A percentile compares a stretch with the other conserved stretches of the same genome.
Conservation (phyloP, 805 yeast genomes). For the Kodamaea neixiangensis region DNA sequence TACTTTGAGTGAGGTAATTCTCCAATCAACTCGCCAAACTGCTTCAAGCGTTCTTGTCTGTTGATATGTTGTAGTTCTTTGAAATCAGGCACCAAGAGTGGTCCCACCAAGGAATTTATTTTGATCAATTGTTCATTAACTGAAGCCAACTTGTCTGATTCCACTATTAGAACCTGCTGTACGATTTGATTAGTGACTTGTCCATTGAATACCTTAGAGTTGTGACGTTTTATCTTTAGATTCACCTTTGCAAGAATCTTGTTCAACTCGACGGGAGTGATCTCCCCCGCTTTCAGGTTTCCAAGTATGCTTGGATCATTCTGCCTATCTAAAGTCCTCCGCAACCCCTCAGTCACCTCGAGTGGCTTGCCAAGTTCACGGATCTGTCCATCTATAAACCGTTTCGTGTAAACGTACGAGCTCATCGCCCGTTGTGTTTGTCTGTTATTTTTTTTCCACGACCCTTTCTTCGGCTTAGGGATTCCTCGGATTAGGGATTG, state of each 20-base stretch:
- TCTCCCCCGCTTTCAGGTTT: slow-evolving; percentile 9
- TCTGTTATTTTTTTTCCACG: not conserved
- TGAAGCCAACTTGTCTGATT: slow-evolving; percentile 26
- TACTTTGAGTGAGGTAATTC: slow-evolving; percentile 39
- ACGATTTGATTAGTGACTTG: slow-evolving; percentile 39
- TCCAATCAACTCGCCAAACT: slow-evolving; percentile 25
- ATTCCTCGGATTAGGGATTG: no score
- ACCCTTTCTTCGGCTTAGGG: no score
- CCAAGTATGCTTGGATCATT: slow-evolving; percentile 12
- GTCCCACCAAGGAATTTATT: slow-evolving; percentile 23
- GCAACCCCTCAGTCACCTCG: slow-evolving; percentile 19
- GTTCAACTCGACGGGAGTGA: slow-evolving; percentile 8
- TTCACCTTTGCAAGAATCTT: slow-evolving; percentile 26
- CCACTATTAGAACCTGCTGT: slow-evolving; percentile 37
- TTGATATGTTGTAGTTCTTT: slow-evolving; percentile 14
- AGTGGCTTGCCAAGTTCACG: slow-evolving; percentile 31
- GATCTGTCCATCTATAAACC: slow-evolving; percentile 35
- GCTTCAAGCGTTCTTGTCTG: slow-evolving; percentile 16
- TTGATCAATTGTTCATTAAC: slow-evolving; percentile 30
- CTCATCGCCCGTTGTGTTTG: not conserved
- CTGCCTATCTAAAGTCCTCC: slow-evolving; percentile 1
- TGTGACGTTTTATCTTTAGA: slow-evolving; percentile 27
- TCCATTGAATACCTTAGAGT: slow-evolving; percentile 25
- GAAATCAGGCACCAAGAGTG: slow-evolving; percentile 30
- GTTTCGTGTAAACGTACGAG: slow-evolving; percentile 33